Evolutionary conservation across 2,329 filamentous ascomycete genomes (phyloP).

Genomic region (Akanthomyces uredinophilus): DNA sequence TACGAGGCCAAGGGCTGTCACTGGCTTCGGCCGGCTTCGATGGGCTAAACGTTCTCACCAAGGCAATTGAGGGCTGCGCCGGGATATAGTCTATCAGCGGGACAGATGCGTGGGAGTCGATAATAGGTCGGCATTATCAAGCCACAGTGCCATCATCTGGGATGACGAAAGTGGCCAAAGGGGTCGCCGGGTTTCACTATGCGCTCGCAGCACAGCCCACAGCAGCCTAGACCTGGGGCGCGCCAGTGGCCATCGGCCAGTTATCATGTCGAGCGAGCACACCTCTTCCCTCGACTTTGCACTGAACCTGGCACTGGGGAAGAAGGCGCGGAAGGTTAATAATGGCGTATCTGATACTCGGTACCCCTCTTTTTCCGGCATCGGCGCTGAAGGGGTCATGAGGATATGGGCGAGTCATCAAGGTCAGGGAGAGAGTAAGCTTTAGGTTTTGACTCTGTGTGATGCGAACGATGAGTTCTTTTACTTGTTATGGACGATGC

Average conservation of each 20-base stretch:
- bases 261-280: not conserved
- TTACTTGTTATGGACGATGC: no score
- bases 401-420: constrained; percentile 3
- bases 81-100: not conserved
- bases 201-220: constrained; percentile 2
- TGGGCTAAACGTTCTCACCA: not conserved
- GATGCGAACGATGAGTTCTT: no score
- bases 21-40: not conserved
- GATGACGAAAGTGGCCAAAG: constrained; percentile 11
- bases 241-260: not conserved
- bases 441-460: not conserved
- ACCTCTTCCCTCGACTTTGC: not conserved
- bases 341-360: not conserved
- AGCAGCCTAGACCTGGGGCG: not conserved
- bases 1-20: not conserved
- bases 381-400: constrained; percentile 1
- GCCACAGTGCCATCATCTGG: constrained; percentile 8
- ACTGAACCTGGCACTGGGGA: not conserved
- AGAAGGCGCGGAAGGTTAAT: no score
- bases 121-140: constrained; percentile 5
- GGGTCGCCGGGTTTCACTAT: constrained; percentile 12
- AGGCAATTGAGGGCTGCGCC: not conserved
- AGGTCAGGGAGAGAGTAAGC: not conserved
- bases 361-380: constrained; percentile 6
- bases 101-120: not conserved